Evolutionary conservation across 768 basidiomycete species (phyloP), one percentile per base, ranked within the genome.

Genomic region (Xerocomellus intermedius): DNA sequence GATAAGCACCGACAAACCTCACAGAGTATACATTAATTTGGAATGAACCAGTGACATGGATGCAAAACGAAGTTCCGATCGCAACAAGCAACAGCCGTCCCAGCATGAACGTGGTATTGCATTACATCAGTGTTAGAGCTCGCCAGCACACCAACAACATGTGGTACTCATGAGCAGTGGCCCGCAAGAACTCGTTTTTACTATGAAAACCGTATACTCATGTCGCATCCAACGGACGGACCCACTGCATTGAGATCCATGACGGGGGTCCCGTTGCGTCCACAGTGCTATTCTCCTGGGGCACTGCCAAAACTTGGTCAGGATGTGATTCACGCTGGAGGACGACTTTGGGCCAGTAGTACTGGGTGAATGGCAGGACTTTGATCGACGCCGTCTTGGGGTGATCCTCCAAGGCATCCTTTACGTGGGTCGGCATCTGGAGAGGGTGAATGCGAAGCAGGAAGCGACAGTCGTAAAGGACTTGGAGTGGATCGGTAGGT

Each of bases 381-480:
- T 52, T 69, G 55, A 72, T 17, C 13, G 81, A 63, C 8, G 60
- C 55, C 1, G 61, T 67, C 10, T 54, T 35, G 7, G 58, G 56
- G 14, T 48, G 53, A 45, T 62, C 46, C 7, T 58, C 21, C 37
- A 82, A 50, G 33, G 61, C 61, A 19, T 56, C 50, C n/a, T 61
- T 54, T 4, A 86, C 35, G 8, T 66, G 43, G 2, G 51, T 21
- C 2, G 85, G 83, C 21, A 84, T 75, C 39, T 61, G 71, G 33
- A 61, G 59, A 14, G 81, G 61, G 53, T 79, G 56, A 59, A 89
- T 74, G 19, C 61, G 64, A 41, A 91, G 47, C 4, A 82, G 61
- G 67, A 87, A 91, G 7, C 89, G 83, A 59, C 76, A 75, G 66
- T 91, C 89, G 64, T 81, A 89, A 28, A 90, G 70, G 13, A 84